phyloP scores from a whole-genome alignment of 768 basidiomycete genomes.

The Clavulina sp. region DNA sequence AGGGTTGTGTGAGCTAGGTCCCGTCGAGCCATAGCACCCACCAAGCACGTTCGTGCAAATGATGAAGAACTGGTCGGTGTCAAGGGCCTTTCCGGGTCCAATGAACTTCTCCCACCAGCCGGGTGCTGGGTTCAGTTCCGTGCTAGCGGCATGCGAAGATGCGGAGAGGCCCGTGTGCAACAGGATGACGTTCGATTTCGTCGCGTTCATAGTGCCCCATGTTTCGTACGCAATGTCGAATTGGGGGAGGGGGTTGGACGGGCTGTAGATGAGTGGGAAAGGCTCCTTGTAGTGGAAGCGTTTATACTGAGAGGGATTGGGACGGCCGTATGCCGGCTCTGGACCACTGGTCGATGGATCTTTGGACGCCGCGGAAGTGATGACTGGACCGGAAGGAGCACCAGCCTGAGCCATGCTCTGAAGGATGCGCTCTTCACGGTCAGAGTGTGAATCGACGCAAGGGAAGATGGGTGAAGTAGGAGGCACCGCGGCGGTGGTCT shows the following conservation, averaged over 20 bases:
- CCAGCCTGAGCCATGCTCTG: conserved; percentile 14
- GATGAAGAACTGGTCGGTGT: conserved; percentile 83
- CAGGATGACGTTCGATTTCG: conserved; percentile 75
- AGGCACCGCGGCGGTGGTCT: too few relatives aligned
- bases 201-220: conserved; percentile 76
- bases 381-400: not conserved
- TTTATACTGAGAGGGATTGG: conserved; percentile 55
- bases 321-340: conserved; percentile 68
- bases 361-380: conserved; percentile 14
- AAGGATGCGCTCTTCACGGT: conserved; percentile 45
- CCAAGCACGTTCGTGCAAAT: conserved; percentile 95
- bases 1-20: conserved; percentile 72
- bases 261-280: conserved; percentile 49
- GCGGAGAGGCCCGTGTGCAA: conserved; percentile 93
- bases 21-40: conserved; percentile 95
- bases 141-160: conserved; percentile 85
- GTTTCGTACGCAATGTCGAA: conserved; percentile 94
- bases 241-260: conserved; percentile 34
- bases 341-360: conserved; percentile 37
- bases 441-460: conserved; percentile 70
- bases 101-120: conserved; percentile 99
- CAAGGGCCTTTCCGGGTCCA: conserved; percentile 83
- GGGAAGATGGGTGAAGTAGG: too few relatives aligned
- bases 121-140: conserved; percentile 50
- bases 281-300: conserved; percentile 44